Conservation (phyloP, 73 alveolate genomes). For the Uronychia setigera region DNA sequence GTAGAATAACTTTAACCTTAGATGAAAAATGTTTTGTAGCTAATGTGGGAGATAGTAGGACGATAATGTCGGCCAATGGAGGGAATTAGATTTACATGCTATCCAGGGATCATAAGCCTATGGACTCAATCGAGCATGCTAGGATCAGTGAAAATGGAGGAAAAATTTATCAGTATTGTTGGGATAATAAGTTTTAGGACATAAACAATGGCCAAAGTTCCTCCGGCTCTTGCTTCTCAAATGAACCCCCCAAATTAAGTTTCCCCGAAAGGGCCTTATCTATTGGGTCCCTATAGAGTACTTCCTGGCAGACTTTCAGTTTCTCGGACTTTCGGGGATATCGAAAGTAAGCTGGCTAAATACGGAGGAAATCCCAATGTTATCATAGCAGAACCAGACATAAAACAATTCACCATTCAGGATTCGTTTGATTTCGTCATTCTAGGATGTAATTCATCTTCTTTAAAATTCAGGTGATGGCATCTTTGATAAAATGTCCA, state of each 20-base stretch:
- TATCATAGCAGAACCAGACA: constrained; percentile 93
- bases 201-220: constrained; percentile 37
- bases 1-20: not conserved
- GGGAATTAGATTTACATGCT: constrained; percentile 83
- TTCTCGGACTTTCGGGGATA: constrained; percentile 98
- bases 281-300: constrained; percentile 95
- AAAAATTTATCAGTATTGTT: constrained; percentile 75
- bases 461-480: constrained; percentile 86
- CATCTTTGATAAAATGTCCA: constrained; percentile 89
- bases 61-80: constrained; percentile 89
- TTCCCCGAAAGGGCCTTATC: constrained; percentile 71
- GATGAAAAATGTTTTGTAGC: constrained; percentile 90
- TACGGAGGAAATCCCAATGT: constrained; percentile 99
- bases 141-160: constrained; percentile 91
- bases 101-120: constrained; percentile 97
- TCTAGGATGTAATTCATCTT: constrained; percentile 66
- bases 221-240: not conserved
- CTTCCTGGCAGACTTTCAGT: constrained; percentile 96
- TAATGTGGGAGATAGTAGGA: constrained; percentile 97
- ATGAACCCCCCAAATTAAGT: constrained; percentile 26
- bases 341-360: constrained; percentile 89
- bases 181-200: constrained; percentile 25
- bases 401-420: constrained; percentile 83
- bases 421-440: constrained; percentile 73
- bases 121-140: constrained; percentile 84